Evolutionary conservation across 352 stramenopile species (phyloP).

Genomic region (Paralagenidium karlingii): DNA sequence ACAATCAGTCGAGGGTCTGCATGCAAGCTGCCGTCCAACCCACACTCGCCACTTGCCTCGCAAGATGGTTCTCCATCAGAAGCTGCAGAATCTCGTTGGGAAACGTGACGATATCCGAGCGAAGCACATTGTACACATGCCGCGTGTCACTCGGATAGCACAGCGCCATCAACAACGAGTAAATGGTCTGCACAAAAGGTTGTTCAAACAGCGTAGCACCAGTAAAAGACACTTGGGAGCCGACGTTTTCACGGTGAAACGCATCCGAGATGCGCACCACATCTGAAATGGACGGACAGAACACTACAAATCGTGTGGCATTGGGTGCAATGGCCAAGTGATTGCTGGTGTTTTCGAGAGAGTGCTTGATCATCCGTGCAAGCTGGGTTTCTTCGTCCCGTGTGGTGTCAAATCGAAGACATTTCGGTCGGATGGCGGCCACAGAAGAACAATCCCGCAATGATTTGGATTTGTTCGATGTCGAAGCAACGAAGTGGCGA

Average conservation of each 20-base stretch:
- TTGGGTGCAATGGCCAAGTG: too few species aligned
- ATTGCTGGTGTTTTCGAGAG: too few species aligned
- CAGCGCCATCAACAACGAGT: slow-evolving; percentile 52
- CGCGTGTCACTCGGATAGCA: slow-evolving; percentile 52
- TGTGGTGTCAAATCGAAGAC: not conserved
- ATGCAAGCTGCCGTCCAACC: too few species aligned
- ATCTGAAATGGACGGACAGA: not conserved
- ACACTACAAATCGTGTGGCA: too few species aligned
- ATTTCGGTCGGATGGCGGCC: too few species aligned
- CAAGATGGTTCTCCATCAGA: slow-evolving; percentile 52
- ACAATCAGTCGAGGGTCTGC: too few species aligned
- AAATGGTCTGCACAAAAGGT: slow-evolving; percentile 41
- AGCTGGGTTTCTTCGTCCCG: not conserved
- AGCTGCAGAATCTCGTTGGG: slow-evolving; percentile 34
- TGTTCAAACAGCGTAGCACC: slow-evolving; percentile 59
- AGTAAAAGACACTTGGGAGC: too few species aligned
- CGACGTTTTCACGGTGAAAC: too few species aligned
- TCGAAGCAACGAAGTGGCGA: too few species aligned
- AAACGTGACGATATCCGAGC: slow-evolving; percentile 47
- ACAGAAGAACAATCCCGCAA: too few species aligned
- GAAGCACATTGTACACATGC: slow-evolving; percentile 66
- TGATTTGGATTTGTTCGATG: too few species aligned
- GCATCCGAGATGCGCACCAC: slow-evolving; percentile 3
- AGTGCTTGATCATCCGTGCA: not conserved
- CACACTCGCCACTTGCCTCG: too few species aligned